A percentile compares a stretch with the other conserved stretches of the same genome.
Conservation (phyloP, 768 basidiomycete genomes). For the Lentinula detonsa region DNA sequence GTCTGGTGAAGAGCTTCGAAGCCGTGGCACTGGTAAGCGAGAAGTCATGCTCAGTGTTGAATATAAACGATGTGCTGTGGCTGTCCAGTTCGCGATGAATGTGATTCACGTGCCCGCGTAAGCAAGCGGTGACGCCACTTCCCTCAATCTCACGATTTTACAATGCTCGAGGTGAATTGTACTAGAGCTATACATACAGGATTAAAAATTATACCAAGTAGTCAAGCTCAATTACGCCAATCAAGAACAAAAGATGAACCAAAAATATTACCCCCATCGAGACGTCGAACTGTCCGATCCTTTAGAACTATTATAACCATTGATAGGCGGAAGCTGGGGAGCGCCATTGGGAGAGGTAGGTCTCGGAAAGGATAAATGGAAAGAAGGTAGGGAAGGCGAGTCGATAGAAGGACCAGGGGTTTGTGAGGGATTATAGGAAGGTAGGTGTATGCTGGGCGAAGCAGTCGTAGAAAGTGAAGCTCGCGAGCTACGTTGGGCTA, state of each 20-base stretch:
- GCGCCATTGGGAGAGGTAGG: background rate
- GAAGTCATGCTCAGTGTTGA: background rate
- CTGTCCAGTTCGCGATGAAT: background rate
- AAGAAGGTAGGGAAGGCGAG: slow-evolving; percentile 1
- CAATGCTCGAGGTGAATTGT: background rate
- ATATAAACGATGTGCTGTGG: background rate
- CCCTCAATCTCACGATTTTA: no score
- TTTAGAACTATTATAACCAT: background rate
- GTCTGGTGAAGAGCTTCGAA: background rate
- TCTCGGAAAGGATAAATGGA: background rate
- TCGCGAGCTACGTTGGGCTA: background rate
- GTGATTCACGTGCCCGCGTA: background rate
- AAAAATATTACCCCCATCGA: background rate
- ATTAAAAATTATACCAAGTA: background rate
- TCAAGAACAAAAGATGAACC: no score
- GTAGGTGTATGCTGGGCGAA: background rate
- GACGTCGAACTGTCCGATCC: background rate
- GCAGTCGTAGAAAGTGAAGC: background rate
- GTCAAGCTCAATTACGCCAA: background rate
- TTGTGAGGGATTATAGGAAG: background rate
- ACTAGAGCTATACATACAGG: background rate
- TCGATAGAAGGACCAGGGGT: background rate
- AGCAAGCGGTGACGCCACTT: no score
- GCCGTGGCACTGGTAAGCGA: slow-evolving; percentile 1
- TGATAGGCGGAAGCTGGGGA: slow-evolving; percentile 2